Percentiles rank a stretch among this genome's conserved stretches.
Evolutionary conservation across 108 stramenopile species (phyloP).

Genomic region (Phaeodactylum tricornutum): DNA sequence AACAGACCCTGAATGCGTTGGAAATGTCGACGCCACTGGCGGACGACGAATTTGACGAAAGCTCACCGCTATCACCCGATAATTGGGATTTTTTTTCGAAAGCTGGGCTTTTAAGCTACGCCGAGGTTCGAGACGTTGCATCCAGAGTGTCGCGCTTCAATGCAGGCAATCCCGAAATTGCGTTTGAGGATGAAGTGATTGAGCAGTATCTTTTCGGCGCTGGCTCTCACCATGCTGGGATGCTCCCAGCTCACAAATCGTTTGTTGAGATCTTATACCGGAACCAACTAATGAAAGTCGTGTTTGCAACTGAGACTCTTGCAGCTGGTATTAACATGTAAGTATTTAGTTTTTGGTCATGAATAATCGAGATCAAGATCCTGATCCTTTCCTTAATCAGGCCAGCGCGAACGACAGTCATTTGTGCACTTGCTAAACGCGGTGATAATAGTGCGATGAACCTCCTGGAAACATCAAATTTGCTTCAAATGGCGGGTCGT

Average conservation of each 20-base stretch:
- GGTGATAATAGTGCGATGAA: slow-evolving; percentile 51
- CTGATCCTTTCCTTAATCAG: slow-evolving; percentile 11
- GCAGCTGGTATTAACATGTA: slow-evolving; percentile 90
- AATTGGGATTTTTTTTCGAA: slow-evolving; percentile 51
- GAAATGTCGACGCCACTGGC: slow-evolving; percentile 8
- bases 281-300: slow-evolving; percentile 73
- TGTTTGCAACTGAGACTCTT: slow-evolving; percentile 93
- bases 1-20: slow-evolving; percentile 31
- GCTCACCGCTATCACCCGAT: slow-evolving; percentile 35
- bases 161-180: slow-evolving; percentile 63
- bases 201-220: slow-evolving; percentile 68
- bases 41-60: slow-evolving; percentile 5
- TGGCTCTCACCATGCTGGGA: slow-evolving; percentile 87
- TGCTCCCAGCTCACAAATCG: slow-evolving; percentile 84
- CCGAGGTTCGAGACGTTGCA: slow-evolving; percentile 53
- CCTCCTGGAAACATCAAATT: slow-evolving; percentile 60
- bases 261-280: slow-evolving; percentile 85
- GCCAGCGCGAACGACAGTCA: slow-evolving; percentile 79
- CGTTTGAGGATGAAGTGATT: slow-evolving; percentile 38
- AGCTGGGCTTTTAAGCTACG: slow-evolving; percentile 52
- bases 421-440: slow-evolving; percentile 80
- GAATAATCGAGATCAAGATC: neutral
- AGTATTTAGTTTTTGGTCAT: neutral
- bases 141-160: slow-evolving; percentile 58
- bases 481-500: slow-evolving; percentile 85